Evolutionary conservation across 2,329 filamentous ascomycete species (phyloP).

Genomic region (Xylariaceae sp.): DNA sequence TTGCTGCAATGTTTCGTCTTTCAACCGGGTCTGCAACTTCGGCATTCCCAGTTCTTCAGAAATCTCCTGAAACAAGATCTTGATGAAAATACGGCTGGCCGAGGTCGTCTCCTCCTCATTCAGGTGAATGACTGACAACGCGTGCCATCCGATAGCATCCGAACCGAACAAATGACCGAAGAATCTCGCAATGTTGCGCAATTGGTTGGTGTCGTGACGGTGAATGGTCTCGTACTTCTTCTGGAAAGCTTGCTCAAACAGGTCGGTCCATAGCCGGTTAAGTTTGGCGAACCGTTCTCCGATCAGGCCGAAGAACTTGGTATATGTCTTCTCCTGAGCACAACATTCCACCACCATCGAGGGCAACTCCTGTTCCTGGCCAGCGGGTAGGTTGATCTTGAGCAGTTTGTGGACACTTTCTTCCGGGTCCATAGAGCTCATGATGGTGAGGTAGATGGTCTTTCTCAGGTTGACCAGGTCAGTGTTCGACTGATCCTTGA

Average conservation of each 20-base stretch:
- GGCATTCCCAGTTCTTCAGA: constrained; percentile 80
- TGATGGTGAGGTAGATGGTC: constrained; percentile 96
- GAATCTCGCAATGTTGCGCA: constrained; percentile 91
- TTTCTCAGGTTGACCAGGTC: constrained; percentile 89
- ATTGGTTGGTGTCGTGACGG: constrained; percentile 89
- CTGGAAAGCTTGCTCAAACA: constrained; percentile 84
- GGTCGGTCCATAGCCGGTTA: constrained; percentile 87
- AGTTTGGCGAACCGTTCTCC: constrained; percentile 94
- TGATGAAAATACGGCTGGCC: constrained; percentile 95
- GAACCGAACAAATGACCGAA: constrained; percentile 87
- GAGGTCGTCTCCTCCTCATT: constrained; percentile 97
- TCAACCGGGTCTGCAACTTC: constrained; percentile 69
- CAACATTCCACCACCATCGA: constrained; percentile 98
- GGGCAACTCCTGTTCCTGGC: constrained; percentile 82
- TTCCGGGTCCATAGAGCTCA: constrained; percentile 93
- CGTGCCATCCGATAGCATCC: constrained; percentile 90
- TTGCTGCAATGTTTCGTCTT: constrained; percentile 71
- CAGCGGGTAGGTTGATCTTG: constrained; percentile 81
- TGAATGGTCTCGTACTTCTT: constrained; percentile 98
- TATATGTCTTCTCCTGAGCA: constrained; percentile 93
- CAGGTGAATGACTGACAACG: constrained; percentile 75
- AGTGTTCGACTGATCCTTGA: constrained; percentile 96
- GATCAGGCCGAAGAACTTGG: constrained; percentile 93
- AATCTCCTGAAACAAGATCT: constrained; percentile 92
- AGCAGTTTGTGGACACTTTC: constrained; percentile 97